A percentile compares a stretch with the other conserved stretches of the same genome.
Evolutionary conservation across 305 asterid species (phyloP).

Genomic region (Ruellia speciosa): DNA sequence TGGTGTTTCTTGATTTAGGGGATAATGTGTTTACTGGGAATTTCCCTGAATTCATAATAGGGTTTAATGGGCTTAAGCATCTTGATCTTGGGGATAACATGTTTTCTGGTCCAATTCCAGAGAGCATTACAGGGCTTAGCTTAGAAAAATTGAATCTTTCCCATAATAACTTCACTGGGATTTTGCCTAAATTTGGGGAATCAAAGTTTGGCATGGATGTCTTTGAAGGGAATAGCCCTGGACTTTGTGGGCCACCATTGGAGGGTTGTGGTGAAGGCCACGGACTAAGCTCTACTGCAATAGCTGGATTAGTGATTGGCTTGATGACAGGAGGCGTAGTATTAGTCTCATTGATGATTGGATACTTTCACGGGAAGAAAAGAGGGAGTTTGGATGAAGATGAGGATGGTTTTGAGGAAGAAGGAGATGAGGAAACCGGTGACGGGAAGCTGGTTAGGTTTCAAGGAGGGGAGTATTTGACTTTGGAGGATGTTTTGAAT

Average conservation of each 20-base stretch:
- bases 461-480: constrained; percentile 91
- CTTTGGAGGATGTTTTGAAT: constrained; percentile 86
- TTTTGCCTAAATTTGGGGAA: constrained; percentile 59
- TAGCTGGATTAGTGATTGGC: constrained; percentile 89
- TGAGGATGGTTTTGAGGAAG: constrained; percentile 45
- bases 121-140: constrained; percentile 33
- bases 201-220: constrained; percentile 65
- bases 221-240: constrained; percentile 73
- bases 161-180: constrained; percentile 79
- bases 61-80: constrained; percentile 51
- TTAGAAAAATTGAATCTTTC: constrained; percentile 84
- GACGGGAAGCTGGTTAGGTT: constrained; percentile 84
- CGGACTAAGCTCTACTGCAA: constrained; percentile 74
- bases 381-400: constrained; percentile 52
- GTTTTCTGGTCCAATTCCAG: constrained; percentile 63
- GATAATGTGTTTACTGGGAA: constrained; percentile 58
- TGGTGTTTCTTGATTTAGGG: constrained; percentile 74
- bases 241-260: constrained; percentile 75
- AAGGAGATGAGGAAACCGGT: constrained; percentile 49
- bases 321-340: constrained; percentile 80
- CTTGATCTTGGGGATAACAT: constrained; percentile 68
- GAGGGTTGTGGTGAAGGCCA: constrained; percentile 55
- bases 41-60: constrained; percentile 58
- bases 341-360: constrained; percentile 70
- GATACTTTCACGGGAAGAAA: constrained; percentile 77